Conservation (phyloP, 1,139 yeast species). For the Blastobotrys petasosporus region DNA sequence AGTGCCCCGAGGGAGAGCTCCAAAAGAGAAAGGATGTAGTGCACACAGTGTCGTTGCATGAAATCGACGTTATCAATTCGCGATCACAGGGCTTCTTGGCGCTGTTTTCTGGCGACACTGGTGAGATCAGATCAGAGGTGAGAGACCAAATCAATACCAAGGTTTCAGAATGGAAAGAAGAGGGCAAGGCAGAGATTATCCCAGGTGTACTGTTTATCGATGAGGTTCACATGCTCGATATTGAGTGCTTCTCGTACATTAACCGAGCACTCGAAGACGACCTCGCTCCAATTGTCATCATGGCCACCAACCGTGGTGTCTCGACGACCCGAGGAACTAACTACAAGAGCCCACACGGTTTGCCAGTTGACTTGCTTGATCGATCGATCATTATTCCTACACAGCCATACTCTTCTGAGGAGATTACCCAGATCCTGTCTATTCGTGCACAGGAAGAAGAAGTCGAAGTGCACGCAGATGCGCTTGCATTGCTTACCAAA, state of each 20-base stretch:
- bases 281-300: constrained; percentile 91
- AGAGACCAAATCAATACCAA: constrained; percentile 95
- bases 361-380: constrained; percentile 91
- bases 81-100: constrained; percentile 98
- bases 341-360: constrained; percentile 93
- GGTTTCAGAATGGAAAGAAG: constrained; percentile 99
- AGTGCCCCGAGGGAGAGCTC: constrained; percentile 97
- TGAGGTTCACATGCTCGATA: constrained; percentile 98
- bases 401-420: constrained; percentile 65
- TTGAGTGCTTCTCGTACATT: constrained; percentile 92
- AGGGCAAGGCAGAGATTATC: constrained; percentile 95
- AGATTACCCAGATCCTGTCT: constrained; percentile 75
- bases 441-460: constrained; percentile 97
- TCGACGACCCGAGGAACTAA: constrained; percentile 89
- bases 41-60: constrained; percentile 94
- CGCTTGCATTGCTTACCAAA: constrained; percentile 82
- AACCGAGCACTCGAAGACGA: constrained; percentile 97
- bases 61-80: constrained; percentile 95
- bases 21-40: constrained; percentile 93
- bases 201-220: constrained; percentile 99
- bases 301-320: constrained; percentile 97
- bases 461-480: constrained; percentile 77
- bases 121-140: constrained; percentile 92
- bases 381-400: constrained; percentile 92
- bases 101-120: constrained; percentile 93